Base-by-base conservation (phyloP, 805 yeast genomes). In the Lachancea dasiensis region DNA sequence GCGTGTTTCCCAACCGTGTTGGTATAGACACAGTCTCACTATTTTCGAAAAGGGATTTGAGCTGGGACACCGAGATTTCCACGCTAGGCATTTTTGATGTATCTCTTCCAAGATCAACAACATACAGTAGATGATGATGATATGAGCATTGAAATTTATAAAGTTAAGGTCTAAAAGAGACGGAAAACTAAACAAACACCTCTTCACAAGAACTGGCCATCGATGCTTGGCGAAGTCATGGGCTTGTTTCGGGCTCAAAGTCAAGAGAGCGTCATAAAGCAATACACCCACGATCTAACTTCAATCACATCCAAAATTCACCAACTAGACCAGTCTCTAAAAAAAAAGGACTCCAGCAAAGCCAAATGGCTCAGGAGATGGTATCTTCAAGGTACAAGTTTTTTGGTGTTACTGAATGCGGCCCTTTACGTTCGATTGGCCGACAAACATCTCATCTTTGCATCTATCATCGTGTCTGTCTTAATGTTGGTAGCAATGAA, bases 1-100 rank as follows among this genome's bases (percentile, higher is more conserved):
- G 49, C 2, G 73, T 68, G 29, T 77, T 68, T 1, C 90, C 92
- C 29, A 63, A 58, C 1, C 78, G 70, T 0, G 89, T 57, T 7
- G 37, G 34, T 5, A 56, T 44, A 5, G 49, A 33, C 22, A 47
- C 34, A 6, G 33, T 40, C 14, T 37, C 46, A 8, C 36, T 40
- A 11, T 40, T 42, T 10, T 50, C 41, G 6, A 51, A 36, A n/a
- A 54, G 36, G 15, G 46, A 30, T n/a, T 48, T 39, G 20, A 54
- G 31, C 28, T 54, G 54, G 6, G 43, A 34, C 16, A 49, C 45
- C 6, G 52, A 40, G 25, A 57, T 47, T 8, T 44, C 43, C n/a
- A 49, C 56, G 13, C 52, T 41, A 20, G 62, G 62, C 62, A 57
- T 56, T 11, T n/a, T n/a, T n/a, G n/a, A n/a, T n/a, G n/a, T n/a